A percentile compares a stretch with the other conserved stretches of the same genome.
Evolutionary conservation across 257 asterid genomes (phyloP).

Genomic region (Echites panduratus): DNA sequence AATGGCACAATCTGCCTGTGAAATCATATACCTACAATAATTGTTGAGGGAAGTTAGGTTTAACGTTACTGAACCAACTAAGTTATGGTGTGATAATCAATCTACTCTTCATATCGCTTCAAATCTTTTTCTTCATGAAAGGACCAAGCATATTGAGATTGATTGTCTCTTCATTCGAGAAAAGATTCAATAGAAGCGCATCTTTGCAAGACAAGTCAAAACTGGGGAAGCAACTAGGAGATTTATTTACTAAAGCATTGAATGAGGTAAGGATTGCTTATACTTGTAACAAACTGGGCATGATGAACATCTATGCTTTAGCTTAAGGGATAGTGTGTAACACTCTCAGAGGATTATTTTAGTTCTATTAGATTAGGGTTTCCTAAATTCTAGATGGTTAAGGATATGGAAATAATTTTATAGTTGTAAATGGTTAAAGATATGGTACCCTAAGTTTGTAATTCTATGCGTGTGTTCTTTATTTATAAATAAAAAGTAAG

Average conservation of each 20-base stretch:
- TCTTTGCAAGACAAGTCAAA: neutral
- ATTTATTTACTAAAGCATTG: neutral
- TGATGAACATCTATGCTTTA: neutral
- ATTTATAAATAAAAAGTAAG: too few relatives aligned
- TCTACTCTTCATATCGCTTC: neutral
- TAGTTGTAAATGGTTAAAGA: too few relatives aligned
- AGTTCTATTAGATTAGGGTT: too few relatives aligned
- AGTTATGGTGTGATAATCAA: neutral
- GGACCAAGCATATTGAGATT: neutral
- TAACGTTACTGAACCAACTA: neutral
- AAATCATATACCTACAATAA: neutral
- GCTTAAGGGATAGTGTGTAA: neutral
- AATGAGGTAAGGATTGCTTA: neutral
- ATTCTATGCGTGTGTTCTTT: too few relatives aligned
- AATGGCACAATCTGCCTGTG: neutral
- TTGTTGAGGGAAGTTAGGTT: neutral
- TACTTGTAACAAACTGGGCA: neutral
- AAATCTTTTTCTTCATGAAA: neutral
- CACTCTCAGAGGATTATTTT: too few relatives aligned
- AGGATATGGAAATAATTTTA: too few relatives aligned
- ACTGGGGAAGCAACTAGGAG: too few relatives aligned
- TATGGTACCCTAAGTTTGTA: too few relatives aligned
- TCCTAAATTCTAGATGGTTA: too few relatives aligned
- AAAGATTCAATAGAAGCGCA: neutral
- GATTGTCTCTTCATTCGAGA: neutral